Base-by-base conservation (phyloP, 2,329 filamentous ascomycete species). In the Penicillium digitatum region DNA sequence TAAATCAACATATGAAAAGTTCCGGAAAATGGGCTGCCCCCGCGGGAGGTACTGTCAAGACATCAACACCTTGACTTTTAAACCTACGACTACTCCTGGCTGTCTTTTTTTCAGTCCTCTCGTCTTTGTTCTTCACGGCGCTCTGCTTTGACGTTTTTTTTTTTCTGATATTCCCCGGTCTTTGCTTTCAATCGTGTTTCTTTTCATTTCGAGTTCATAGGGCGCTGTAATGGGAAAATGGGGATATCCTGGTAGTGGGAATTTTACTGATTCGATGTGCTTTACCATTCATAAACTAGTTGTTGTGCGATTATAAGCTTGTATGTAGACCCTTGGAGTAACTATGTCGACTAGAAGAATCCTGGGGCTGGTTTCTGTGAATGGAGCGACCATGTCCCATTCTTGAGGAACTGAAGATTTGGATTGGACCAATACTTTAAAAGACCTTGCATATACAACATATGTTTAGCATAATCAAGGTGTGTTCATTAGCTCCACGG, bases 221-320 rank as follows among this genome's bases (percentile, higher is more conserved):
- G 72, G 71, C 72, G 71, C 71, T 73, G 65, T 72, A 72, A 73
- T 71, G 68, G 70, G 66, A 70, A 71, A 71, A 68, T 64, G 61
- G 68, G 64, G 61, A 65, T 67, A 65, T 67, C 63, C 69, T 65
- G 64, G 67, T 66, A 70, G 67, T 66, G 65, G 62, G 65, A 67
- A 70, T 63, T 59, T 62, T 66, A 62, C 46, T 55, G 52, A 52
- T 55, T 55, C 57, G 52, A 58, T 47, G 56, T 43, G 26, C 46
- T 54, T 50, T 16, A 50, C 38, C n/a, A 35, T 42, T 43, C 16
- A 14, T 24, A n/a, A n/a, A 27, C 8, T 10, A 20, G 14, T 49
- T 48, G 31, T 26, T 51, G 16, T 51, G 32, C 12, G 20, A 24
- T n/a, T 31, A 45, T 27, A 27, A 27, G 9, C 26, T 27, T 27